Percentiles rank a stretch among this genome's conserved stretches.
These are phyloP conservation scores for Eimeria praecox DNA, from an alignment of 169 alveolate species.

Conservation along the genomic window DNA sequence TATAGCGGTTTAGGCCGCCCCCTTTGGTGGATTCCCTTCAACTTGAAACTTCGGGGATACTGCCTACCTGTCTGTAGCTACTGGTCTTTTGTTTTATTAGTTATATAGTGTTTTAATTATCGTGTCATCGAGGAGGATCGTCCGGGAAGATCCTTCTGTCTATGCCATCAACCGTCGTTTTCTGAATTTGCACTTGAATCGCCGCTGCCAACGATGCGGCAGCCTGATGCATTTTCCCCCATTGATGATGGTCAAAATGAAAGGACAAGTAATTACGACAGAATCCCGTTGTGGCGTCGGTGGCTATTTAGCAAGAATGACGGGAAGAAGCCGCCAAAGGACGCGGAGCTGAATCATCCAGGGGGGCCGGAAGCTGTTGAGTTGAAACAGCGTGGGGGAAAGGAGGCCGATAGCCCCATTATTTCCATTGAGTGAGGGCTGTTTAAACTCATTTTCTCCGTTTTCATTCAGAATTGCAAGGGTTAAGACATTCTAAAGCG, in stretches of 20 bases:
- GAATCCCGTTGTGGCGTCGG: background rate
- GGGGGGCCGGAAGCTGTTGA: background rate
- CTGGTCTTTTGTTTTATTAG: background rate
- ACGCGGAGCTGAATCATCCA: background rate
- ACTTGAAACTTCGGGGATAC: background rate
- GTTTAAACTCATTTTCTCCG: too few relatives aligned
- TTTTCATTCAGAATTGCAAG: background rate
- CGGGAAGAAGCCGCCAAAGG: background rate
- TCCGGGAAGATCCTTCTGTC: background rate
- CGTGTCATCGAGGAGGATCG: background rate
- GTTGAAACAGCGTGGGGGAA: background rate
- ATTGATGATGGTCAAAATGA: background rate
- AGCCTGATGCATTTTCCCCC: background rate
- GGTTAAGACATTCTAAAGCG: background rate
- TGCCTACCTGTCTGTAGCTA: background rate
- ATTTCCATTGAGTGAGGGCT: constrained; percentile 8
- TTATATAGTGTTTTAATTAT: background rate
- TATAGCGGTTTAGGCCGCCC: background rate
- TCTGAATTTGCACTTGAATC: background rate
- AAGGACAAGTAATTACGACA: background rate
- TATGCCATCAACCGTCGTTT: background rate
- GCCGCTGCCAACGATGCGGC: background rate
- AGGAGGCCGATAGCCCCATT: background rate
- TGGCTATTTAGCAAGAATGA: background rate
- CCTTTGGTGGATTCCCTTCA: background rate